A percentile compares a stretch with the other conserved stretches of the same genome.
These are phyloP conservation scores for Saturnispora kantuleensis DNA, from an alignment of 805 yeast species.

Conservation along the genomic window DNA sequence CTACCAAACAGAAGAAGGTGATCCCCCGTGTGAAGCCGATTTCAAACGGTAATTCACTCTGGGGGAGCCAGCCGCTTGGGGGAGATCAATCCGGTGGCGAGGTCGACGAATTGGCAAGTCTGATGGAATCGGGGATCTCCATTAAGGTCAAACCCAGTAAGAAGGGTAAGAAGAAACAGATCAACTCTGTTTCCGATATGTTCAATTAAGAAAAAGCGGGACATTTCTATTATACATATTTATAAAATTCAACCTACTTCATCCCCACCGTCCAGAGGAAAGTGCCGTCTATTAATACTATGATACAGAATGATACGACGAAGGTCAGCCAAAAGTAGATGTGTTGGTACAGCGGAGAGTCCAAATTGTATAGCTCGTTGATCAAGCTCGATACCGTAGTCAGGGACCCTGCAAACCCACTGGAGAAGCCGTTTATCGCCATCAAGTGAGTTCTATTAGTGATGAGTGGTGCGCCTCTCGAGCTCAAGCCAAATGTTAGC, in stretches of 20 bases:
- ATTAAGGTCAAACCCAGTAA: slow-evolving; percentile 28
- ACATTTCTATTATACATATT: neutral
- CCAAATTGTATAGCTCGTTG: slow-evolving; percentile 41
- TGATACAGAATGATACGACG: slow-evolving; percentile 34
- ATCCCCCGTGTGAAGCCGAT: slow-evolving; percentile 52
- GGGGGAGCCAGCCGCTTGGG: slow-evolving; percentile 20
- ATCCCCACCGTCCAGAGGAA: slow-evolving; percentile 58
- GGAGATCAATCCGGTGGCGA: slow-evolving; percentile 1
- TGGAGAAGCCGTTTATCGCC: slow-evolving; percentile 18
- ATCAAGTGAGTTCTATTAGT: slow-evolving; percentile 11
- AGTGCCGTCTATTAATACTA: slow-evolving; percentile 57
- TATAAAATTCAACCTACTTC: neutral
- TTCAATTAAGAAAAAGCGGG: neutral
- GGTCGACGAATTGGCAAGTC: slow-evolving; percentile 8
- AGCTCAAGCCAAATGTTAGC: slow-evolving; percentile 13
- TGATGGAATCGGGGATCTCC: slow-evolving; percentile 3
- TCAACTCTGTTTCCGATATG: neutral
- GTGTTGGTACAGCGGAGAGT: slow-evolving; percentile 27
- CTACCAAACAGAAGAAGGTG: slow-evolving; percentile 35
- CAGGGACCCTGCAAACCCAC: slow-evolving; percentile 24
- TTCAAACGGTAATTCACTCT: slow-evolving; percentile 20
- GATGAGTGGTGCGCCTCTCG: slow-evolving; percentile 8
- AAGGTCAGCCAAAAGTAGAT: slow-evolving; percentile 44
- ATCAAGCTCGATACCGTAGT: slow-evolving; percentile 65
- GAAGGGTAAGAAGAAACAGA: slow-evolving; percentile 34